Base-by-base conservation (phyloP, 1,284 basidiomycete species). In the Salmacisia buchloeana region DNA sequence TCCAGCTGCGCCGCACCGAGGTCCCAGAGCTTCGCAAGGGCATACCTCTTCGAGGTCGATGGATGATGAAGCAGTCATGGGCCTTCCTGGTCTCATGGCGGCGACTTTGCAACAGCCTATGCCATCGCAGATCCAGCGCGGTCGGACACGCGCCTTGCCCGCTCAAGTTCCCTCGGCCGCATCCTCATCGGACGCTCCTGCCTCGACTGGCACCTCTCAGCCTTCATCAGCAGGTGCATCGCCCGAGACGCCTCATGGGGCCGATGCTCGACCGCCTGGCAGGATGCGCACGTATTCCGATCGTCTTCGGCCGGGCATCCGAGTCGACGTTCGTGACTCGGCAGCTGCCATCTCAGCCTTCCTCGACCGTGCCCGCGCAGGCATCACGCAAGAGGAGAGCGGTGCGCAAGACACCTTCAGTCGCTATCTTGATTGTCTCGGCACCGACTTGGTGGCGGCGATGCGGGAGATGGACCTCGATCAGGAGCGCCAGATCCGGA, bases 301-400 rank as follows among this genome's bases (percentile, higher is more conserved):
- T 43, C 39, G 39, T 43, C 5, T 18, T 4, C 18, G 18, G 39
- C 39, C 18, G 3, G 29, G 49, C 29, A 31, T 54, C 49, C 49
- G 49, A n/a, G 25, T 54, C 49, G 49, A 54, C 29, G 34, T 54
- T n/a, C 49, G 49, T 15, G 49, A 54, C 27, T 54, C 49, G 0
- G 49, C 49, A 9, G 49, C 49, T n/a, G 31, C 27, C 27, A 29
- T 54, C 27, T 27, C 49, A 1, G 29, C 49, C 25, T 31, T 54
- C 27, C 29, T 54, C 1, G 49, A 54, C 29, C 49, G 49, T n/a
- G 49, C 49, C 29, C 49, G 49, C 9, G 25, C 49, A 2, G 49
- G 49, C 15, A 2, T 54, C 29, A 12, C 27, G 29, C 3, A 25
- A 3, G 45, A 27, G 25, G 25, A 27, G 27, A 15, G 18, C 21